Conservation (phyloP, 371 early-diverging fungal genomes). For the Actinomortierella wolfii region DNA sequence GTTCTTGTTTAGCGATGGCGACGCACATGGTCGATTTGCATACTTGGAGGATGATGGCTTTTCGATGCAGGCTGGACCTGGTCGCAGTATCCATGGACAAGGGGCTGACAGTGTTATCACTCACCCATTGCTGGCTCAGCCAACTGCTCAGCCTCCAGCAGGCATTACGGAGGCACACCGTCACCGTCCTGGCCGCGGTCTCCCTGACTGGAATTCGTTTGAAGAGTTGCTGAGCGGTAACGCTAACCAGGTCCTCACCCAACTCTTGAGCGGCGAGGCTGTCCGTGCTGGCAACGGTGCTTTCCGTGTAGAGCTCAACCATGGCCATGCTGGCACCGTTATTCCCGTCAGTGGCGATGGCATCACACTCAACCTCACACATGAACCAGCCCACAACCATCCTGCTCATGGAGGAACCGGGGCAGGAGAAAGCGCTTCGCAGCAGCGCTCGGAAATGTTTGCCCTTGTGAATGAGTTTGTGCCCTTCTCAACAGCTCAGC, state of each 20-base stretch:
- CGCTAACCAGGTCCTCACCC: conserved; percentile 70
- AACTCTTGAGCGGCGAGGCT: conserved; percentile 57
- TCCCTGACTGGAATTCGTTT: conserved; percentile 64
- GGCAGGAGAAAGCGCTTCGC: neutral
- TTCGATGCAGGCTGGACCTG: conserved; percentile 33
- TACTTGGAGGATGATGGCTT: conserved; percentile 41
- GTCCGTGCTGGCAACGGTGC: conserved; percentile 50
- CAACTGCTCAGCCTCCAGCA: conserved; percentile 35
- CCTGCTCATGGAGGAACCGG: conserved; percentile 22
- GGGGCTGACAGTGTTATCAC: conserved; percentile 62
- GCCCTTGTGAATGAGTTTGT: conserved; percentile 69
- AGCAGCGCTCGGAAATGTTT: conserved; percentile 44
- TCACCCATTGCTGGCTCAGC: conserved; percentile 73
- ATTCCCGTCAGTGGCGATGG: neutral
- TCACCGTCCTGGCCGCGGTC: conserved; percentile 30
- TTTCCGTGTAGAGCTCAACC: conserved; percentile 59
- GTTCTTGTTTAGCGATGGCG: conserved; percentile 31
- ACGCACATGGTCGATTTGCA: conserved; percentile 36
- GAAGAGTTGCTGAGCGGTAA: conserved; percentile 75
- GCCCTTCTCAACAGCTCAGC: conserved; percentile 76
- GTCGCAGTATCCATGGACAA: conserved; percentile 25
- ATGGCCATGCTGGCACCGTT: conserved; percentile 49
- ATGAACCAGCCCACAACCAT: no score
- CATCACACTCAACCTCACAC: no score
- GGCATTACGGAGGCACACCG: conserved; percentile 17